Evolutionary conservation across 306 rosid genomes (phyloP), one percentile per base, ranked within the genome.

Genomic region (Astragalus glycyphyllos): DNA sequence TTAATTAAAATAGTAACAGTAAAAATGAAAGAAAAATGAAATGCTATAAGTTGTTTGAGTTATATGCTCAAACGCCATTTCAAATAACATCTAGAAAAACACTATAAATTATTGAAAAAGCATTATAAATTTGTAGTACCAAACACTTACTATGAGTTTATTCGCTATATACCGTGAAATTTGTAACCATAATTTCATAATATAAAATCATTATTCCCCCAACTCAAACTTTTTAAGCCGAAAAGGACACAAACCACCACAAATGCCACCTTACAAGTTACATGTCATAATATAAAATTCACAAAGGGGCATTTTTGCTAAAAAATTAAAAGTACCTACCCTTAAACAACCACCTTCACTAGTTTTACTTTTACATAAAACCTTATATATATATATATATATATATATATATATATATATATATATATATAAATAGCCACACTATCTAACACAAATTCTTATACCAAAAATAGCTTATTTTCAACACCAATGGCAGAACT

Each of bases 401-500:
- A 53, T n/a, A n/a, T n/a, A n/a, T n/a, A n/a, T n/a, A n/a, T n/a
- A n/a, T n/a, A n/a, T n/a, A n/a, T n/a, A n/a, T 16, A 16, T 16
- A 16, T 4, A 11, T 35, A 17, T 51, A n/a, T 58, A 65, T 57
- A 78, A 17, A 73, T 34, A 53, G 31, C 46, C 49, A 63, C 59
- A 64, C 44, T 13, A 6, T 26, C 51, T 7, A 14, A 69, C 77
- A 61, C 58, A 45, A 76, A 62, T 49, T 82, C 77, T 14, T 7
- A 54, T 14, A 65, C 75, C 81, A 14, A 38, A 58, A 53, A 59
- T 54, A 57, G 13, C 20, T 57, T 41, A 56, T 35, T 72, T 26
- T 26, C 31, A 26, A 26, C 31, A 77, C 34, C 68, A 45, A 94
- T 91, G 99, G 97, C 92, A 53, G 99, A 91, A 74, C 79, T 94